phyloP scores from a whole-genome alignment of 805 yeast species.

The Candida odintsovae region DNA sequence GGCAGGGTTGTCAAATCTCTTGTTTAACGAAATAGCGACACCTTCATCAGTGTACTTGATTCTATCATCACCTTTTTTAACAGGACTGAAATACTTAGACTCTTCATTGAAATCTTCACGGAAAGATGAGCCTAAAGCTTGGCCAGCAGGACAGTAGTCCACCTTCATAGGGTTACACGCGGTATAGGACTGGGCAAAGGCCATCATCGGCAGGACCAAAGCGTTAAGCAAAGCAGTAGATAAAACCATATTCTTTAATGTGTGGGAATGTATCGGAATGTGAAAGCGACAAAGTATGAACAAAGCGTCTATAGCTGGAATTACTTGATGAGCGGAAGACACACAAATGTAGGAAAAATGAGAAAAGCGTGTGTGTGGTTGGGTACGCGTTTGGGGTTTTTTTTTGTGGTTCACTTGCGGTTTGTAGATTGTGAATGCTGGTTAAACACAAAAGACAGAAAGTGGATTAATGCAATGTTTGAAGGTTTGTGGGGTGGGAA shows the following conservation, averaged over 20 bases:
- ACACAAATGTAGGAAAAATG: not conserved
- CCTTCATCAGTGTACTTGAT: constrained; percentile 51
- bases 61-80: constrained; percentile 33
- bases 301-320: not conserved
- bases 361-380: not conserved
- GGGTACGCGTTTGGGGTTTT: not conserved
- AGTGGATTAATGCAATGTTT: not conserved
- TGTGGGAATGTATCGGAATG: not conserved
- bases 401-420: not conserved
- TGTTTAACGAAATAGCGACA: constrained; percentile 49
- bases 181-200: constrained; percentile 8
- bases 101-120: constrained; percentile 45
- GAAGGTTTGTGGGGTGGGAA: not conserved
- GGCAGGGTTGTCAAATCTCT: constrained; percentile 73
- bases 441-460: not conserved
- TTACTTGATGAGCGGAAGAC: not conserved
- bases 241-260: not conserved
- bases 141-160: constrained; percentile 39
- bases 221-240: not conserved
- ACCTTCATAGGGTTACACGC: constrained; percentile 41
- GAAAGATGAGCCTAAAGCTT: constrained; percentile 58
- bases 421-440: not conserved
- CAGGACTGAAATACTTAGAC: constrained; percentile 33
- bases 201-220: constrained; percentile 2
- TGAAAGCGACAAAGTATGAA: not conserved